Conservation (phyloP, 192 early-diverging fungal species). For the Rhizoclosmatium sp. region DNA sequence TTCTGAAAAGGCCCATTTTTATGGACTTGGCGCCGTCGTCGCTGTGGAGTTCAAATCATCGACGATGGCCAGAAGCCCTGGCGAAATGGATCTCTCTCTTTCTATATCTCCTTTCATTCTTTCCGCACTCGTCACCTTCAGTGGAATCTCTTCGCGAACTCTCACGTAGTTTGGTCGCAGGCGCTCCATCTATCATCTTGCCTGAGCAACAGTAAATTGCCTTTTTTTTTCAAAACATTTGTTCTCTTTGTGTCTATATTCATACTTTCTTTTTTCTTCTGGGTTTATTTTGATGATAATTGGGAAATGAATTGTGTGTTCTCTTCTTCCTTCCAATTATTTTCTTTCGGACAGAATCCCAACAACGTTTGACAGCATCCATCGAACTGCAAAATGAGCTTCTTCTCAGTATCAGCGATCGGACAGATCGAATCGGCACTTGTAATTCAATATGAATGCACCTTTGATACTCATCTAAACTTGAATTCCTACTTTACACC, state of each 20-base stretch:
- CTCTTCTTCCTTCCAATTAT: background rate
- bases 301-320: background rate
- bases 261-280: background rate
- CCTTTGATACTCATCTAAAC: background rate
- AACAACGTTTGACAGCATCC: background rate
- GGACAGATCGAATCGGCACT: constrained; percentile 68
- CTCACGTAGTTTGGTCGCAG: constrained; percentile 7
- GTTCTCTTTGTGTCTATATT: background rate
- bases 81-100: constrained; percentile 59
- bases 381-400: constrained; percentile 4
- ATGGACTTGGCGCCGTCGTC: constrained; percentile 53
- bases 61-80: constrained; percentile 58
- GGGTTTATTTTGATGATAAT: background rate
- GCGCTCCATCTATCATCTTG: constrained; percentile 3
- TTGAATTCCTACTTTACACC: constrained; percentile 1
- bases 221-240: background rate
- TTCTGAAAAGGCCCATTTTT: constrained; percentile 52
- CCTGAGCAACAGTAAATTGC: background rate
- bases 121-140: constrained; percentile 44
- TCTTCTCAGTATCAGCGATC: constrained; percentile 59
- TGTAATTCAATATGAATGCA: constrained; percentile 36
- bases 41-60: constrained; percentile 30
- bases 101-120: constrained; percentile 51
- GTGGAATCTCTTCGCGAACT: constrained; percentile 47
- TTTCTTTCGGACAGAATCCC: background rate